These are phyloP conservation scores for Curvularia verruculosa DNA, from an alignment of 2,329 filamentous ascomycete species.

Conservation along the genomic window DNA sequence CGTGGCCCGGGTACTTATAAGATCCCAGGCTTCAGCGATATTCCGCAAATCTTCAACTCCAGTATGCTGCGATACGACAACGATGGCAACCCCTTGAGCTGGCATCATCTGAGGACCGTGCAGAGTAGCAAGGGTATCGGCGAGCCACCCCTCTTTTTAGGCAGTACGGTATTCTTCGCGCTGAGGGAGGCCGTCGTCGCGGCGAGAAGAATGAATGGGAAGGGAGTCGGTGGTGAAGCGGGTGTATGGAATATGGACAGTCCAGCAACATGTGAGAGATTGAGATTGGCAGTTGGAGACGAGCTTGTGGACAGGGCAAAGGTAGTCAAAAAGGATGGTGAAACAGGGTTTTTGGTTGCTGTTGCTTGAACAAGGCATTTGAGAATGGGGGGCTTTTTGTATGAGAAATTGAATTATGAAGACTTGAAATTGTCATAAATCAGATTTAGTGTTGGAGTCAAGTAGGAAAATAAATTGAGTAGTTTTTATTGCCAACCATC, in stretches of 20 bases:
- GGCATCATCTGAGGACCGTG: constrained; percentile 83
- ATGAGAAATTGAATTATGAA: background rate
- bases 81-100: constrained; percentile 61
- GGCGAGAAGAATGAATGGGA: constrained; percentile 62
- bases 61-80: constrained; percentile 73
- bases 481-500: too few species aligned
- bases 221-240: constrained; percentile 50
- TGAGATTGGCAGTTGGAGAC: constrained; percentile 77
- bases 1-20: constrained; percentile 75
- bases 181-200: constrained; percentile 80
- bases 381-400: background rate
- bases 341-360: constrained; percentile 51
- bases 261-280: constrained; percentile 81
- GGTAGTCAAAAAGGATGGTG: constrained; percentile 72
- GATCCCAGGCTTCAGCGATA: constrained; percentile 86
- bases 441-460: background rate
- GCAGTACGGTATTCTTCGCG: constrained; percentile 82
- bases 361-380: constrained; percentile 26
- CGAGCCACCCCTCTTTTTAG: constrained; percentile 76
- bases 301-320: constrained; percentile 74
- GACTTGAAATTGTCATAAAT: background rate
- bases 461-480: background rate
- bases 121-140: constrained; percentile 81
- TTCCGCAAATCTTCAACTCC: constrained; percentile 85
- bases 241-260: constrained; percentile 69